Base-by-base conservation (phyloP, 371 early-diverging fungal genomes). In the Coemansia sp. region DNA sequence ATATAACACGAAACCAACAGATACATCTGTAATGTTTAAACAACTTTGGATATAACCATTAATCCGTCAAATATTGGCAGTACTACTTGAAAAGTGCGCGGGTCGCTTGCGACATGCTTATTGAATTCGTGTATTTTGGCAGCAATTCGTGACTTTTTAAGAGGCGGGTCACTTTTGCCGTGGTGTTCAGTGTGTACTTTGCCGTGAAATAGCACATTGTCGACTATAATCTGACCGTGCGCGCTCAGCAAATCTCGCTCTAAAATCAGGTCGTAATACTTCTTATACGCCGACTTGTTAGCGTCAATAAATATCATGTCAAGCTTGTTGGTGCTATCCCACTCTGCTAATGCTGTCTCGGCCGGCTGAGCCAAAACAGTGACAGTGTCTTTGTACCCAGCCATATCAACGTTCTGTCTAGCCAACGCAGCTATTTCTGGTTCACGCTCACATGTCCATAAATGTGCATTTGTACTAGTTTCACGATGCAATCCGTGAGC, bases 61-160 rank as follows among this genome's bases (percentile, higher is more conserved):
- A 90, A 48, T 2, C 91, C 91, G 68, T 90, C 91, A 78, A 88
- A 90, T 7, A 84, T 30, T 0, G 91, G 91, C 28, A 90, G 64
- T 5, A 89, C 33, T 3, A 86, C 80, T 0, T 83, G 80, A n/a
- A 83, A 84, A 0, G 85, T 82, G 47, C 89, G 82, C 21, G 80
- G 78, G 54, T 91, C 91, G 2, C 73, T 69, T 11, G 60, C 62
- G 8, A 91, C 86, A 64, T 88, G 80, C 50, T 80, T 61, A 64
- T 91, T 91, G 63, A 90, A 91, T 1, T 61, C 59, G 11, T 48
- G 48, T 5, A 87, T 56, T 5, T 83, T 71, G 48, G 69, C 48
- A 1, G 86, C 86, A 4, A 72, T 69, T 30, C 39, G 14, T 33
- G 62, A 50, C 25, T 4, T 11, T n/a, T n/a, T 33, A 16, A 5